Evolutionary conservation across 176 grass and related monocot genomes (phyloP), one percentile per base, ranked within the genome.

Genomic region (Metroxylon sagu): DNA sequence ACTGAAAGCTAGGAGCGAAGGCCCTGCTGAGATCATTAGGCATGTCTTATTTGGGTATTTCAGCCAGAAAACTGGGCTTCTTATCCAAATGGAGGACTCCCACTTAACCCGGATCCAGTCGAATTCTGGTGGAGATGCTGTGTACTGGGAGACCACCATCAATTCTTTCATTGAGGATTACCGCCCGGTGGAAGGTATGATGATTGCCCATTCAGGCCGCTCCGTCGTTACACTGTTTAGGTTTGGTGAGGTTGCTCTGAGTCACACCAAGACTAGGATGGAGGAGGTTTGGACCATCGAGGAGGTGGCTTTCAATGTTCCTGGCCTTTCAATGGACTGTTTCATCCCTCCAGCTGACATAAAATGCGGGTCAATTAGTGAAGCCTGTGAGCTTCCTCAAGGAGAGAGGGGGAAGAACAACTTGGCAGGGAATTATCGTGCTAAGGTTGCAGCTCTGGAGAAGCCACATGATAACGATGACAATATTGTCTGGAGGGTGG

Each of bases 261-360:
- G 65, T n/a, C 65, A 68, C 27, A 35, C 65, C 5, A 68, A 68
- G 29, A 68, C 65, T 27, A 68, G 65, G 51, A 68, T 68, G 65
- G 65, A 68, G 29, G 65, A 68, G 27, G n/a, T 29, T 7, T 68
- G 65, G 65, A 68, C 65, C 16, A 68, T 68, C 4, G 65, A 68
- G 53, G 65, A 68, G 65, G 65, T 56, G 12, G 65, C 65, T 14
- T 68, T 68, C n/a, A 56, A 68, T 26, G 52, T 68, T 43, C 25
- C 65, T 25, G 65, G 65, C 52, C 65, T 68, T 16, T 68, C 65
- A 14, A 48, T 68, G 65, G 65, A 68, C 19, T 68, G 65, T 56
- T 68, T 68, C 52, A 68, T 68, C 29, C 65, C 65, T 43, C 65
- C 65, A 1, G 65, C 50, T 0, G 65, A 68, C 14, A 54, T 68